These are phyloP conservation scores for Oleoguttula mirabilis DNA, from an alignment of 495 filamentous ascomycete genomes.

Conservation along the genomic window DNA sequence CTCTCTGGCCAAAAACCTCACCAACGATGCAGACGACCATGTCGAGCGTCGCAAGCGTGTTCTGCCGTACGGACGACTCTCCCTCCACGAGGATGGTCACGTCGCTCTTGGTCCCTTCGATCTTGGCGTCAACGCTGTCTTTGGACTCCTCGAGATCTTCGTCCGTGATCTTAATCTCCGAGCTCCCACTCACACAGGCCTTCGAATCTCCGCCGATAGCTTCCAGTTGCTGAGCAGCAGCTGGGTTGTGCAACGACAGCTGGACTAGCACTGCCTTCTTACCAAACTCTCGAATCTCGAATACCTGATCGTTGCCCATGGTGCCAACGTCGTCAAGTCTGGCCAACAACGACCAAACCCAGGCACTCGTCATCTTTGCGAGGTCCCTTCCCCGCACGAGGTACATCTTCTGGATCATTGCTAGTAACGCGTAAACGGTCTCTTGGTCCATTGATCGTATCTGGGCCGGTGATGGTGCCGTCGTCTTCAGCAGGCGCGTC, in stretches of 20 bases:
- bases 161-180: not conserved
- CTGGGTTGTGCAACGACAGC: conserved; percentile 20
- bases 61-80: conserved; percentile 18
- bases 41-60: conserved; percentile 55
- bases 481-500: conserved; percentile 39
- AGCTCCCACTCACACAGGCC: no score
- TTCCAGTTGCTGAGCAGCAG: conserved; percentile 21
- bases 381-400: conserved; percentile 38
- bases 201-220: conserved; percentile 16
- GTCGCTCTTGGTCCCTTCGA: not conserved
- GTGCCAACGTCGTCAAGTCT: conserved; percentile 44
- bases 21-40: conserved; percentile 87
- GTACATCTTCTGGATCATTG: conserved; percentile 30
- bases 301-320: conserved; percentile 45
- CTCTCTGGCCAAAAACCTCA: conserved; percentile 81
- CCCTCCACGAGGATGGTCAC: not conserved
- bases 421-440: conserved; percentile 45
- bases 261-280: conserved; percentile 41
- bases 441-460: conserved; percentile 55
- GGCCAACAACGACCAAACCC: conserved; percentile 53
- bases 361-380: conserved; percentile 39
- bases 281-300: conserved; percentile 45
- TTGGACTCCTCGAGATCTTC: not conserved
- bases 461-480: conserved; percentile 55
- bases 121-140: not conserved